Evolutionary conservation across 2,329 filamentous ascomycete species (phyloP).

Genomic region (Colletotrichum theobromicola): DNA sequence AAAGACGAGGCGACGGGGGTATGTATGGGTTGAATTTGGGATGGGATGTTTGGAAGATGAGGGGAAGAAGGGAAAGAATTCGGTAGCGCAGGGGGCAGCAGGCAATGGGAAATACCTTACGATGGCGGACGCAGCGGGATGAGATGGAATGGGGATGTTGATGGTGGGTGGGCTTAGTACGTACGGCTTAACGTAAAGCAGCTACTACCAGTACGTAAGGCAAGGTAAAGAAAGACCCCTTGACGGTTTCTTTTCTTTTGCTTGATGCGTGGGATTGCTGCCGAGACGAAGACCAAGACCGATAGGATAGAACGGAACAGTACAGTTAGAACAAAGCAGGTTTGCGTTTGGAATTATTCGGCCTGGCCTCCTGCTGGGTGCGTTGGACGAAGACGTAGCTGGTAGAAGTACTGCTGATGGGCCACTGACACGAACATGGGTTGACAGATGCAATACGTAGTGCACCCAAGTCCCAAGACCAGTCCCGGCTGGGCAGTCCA

Average conservation of each 20-base stretch:
- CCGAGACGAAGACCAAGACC: neutral
- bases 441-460: slow-evolving; percentile 4
- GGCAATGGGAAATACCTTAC: slow-evolving; percentile 13
- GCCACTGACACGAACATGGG: neutral
- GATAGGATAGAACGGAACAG: neutral
- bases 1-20: slow-evolving; percentile 13
- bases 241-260: neutral
- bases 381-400: neutral
- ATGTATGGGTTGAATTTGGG: neutral
- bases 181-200: neutral
- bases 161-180: neutral
- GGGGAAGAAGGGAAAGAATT: neutral
- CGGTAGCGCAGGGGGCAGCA: neutral
- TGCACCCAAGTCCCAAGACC: neutral
- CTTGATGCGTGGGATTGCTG: neutral
- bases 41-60: neutral
- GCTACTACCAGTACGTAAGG: neutral
- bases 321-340: neutral
- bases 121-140: slow-evolving; percentile 14
- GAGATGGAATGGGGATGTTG: neutral
- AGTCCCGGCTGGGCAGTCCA: neutral
- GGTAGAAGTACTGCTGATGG: neutral
- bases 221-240: neutral
- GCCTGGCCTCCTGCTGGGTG: neutral
- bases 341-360: neutral